Base-by-base conservation (phyloP, 2,329 filamentous ascomycete species). In the Exserohilum turcica region DNA sequence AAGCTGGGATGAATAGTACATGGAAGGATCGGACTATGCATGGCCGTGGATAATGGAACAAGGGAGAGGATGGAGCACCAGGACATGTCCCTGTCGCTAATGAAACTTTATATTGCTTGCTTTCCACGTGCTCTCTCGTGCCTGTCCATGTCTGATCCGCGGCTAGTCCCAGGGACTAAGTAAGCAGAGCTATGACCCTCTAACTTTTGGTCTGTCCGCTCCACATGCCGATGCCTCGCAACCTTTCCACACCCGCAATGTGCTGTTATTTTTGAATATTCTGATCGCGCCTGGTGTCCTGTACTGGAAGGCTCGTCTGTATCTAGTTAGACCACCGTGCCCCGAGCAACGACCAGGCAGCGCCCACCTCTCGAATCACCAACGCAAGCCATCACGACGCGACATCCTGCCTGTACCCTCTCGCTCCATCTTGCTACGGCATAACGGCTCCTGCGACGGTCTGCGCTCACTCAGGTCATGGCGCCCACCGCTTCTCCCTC, bases 401-500 rank as follows among this genome's bases (percentile, higher is more conserved):
- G 29, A 6, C 46, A 43, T 42, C n/a, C 35, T 16, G 35, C 29
- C 47, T 13, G 12, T 27, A 16, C 36, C 29, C 28, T 7, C 28
- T 28, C 16, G 38, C 47, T 24, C 13, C 7, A n/a, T 15, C 16
- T 15, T 5, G 32, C 43, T 36, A 18, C 38, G 19, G 28, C 16
- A 7, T 29, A 29, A 40, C 12, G 13, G 18, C 21, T n/a, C 24
- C 5, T 12, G 28, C 16, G 13, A 37, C 42, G 18, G 13, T 5
- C 36, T 50, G 39, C 19, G 15, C 5, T n/a, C 16, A 27, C 33
- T 31, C 50, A 12, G 38, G 37, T 27, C n/a, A 74, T 74, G 72
- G 69, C 71, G 49, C 67, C 70, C 28, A 59, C 68, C 39, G 56
- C 64, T 29, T 65, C 64, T 6, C 63, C 66, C 6, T 57, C 60